Conservation (phyloP, 371 early-diverging fungal genomes). For the Dentiscutata heterogama region DNA sequence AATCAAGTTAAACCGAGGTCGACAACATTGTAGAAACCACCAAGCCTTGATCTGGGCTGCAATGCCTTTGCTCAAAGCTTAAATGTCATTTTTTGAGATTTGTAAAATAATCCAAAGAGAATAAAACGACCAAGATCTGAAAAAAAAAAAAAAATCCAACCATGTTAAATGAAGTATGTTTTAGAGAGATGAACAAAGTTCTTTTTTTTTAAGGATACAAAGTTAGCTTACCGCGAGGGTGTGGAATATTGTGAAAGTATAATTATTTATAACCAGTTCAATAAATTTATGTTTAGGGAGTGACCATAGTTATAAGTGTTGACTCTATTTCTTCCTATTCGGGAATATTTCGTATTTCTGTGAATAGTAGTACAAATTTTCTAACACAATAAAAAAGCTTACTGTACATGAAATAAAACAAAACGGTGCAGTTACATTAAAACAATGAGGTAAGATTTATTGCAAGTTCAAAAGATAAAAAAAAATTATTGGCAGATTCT, state of each 20-base stretch:
- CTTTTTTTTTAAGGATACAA: slow-evolving; percentile 10
- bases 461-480: too few species aligned
- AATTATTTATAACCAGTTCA: not conserved
- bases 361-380: too few species aligned
- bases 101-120: slow-evolving; percentile 10
- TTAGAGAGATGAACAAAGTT: slow-evolving; percentile 16
- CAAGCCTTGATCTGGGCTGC: slow-evolving; percentile 6
- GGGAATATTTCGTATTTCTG: too few species aligned
- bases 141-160: not conserved
- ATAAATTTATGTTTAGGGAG: slow-evolving; percentile 20
- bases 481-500: too few species aligned
- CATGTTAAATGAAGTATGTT: not conserved
- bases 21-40: not conserved
- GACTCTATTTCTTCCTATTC: too few species aligned
- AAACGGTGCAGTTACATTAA: too few species aligned
- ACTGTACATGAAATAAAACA: too few species aligned
- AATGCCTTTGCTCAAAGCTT: slow-evolving; percentile 12
- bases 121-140: slow-evolving; percentile 22
- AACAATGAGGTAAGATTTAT: too few species aligned
- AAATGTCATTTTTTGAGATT: not conserved
- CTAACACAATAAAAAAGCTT: too few species aligned
- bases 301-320: too few species aligned
- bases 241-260: slow-evolving; percentile 10
- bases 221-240: slow-evolving; percentile 18
- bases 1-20: not conserved